Conservation (phyloP, 352 stramenopile species). For the Elongisporangium undulatum region DNA sequence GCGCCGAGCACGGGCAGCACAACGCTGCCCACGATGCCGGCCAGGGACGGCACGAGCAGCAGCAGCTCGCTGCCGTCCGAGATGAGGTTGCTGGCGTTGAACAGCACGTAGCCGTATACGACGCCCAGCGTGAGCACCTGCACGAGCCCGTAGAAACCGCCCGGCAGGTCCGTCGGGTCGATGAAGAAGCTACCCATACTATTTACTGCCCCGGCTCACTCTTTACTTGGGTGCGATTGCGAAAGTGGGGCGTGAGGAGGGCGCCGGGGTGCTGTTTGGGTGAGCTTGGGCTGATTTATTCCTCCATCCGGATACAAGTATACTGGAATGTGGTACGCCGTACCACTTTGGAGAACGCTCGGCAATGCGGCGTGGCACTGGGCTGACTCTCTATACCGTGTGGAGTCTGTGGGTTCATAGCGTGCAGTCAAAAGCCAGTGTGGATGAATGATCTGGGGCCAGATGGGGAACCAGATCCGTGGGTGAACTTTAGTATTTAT, state of each 20-base stretch:
- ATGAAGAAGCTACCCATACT: slow-evolving; percentile 38
- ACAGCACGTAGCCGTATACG: slow-evolving; percentile 94
- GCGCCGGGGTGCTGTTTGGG: too few species aligned
- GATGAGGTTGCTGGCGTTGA: slow-evolving; percentile 92
- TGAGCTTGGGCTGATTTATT: neutral
- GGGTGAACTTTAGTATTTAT: neutral
- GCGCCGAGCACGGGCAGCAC: slow-evolving; percentile 93
- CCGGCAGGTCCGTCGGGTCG: slow-evolving; percentile 55
- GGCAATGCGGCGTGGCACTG: too few species aligned
- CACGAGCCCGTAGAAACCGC: slow-evolving; percentile 44
- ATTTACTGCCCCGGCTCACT: neutral
- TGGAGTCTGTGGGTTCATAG: too few species aligned
- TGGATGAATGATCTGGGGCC: too few species aligned
- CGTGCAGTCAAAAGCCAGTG: too few species aligned
- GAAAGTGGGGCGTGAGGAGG: neutral
- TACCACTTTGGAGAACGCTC: too few species aligned
- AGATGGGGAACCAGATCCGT: too few species aligned
- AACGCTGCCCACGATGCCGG: slow-evolving; percentile 91
- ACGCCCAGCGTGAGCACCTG: slow-evolving; percentile 90
- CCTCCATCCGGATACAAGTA: neutral
- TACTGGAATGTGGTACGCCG: too few species aligned
- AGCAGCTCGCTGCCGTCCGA: slow-evolving; percentile 94
- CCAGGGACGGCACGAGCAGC: slow-evolving; percentile 87
- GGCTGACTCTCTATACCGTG: too few species aligned
- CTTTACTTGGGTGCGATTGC: neutral